Percentiles rank a stretch among this genome's conserved stretches.
Evolutionary conservation across 352 stramenopile genomes (phyloP).

Genomic region (Pythium plurisporium): DNA sequence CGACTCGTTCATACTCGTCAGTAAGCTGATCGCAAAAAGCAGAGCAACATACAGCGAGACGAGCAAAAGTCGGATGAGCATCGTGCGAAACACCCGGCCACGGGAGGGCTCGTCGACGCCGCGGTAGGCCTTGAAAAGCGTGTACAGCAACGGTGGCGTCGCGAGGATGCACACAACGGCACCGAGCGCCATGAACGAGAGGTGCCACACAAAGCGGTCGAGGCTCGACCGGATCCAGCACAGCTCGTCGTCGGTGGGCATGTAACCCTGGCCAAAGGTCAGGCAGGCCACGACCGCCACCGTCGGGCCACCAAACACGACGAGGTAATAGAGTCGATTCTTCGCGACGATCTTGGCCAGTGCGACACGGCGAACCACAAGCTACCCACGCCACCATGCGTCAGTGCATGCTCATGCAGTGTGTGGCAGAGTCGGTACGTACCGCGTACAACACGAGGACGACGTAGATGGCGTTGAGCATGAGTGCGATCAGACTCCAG

Average conservation of each 20-base stretch:
- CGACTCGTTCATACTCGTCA: constrained; percentile 16
- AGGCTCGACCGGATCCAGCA: constrained; percentile 27
- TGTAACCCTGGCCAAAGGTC: constrained; percentile 22
- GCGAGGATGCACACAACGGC: constrained; percentile 14
- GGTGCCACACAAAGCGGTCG: constrained; percentile 28
- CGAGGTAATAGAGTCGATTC: constrained; percentile 16
- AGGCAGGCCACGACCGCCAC: constrained; percentile 14
- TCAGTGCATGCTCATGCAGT: background rate
- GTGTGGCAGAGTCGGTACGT: background rate
- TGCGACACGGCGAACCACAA: constrained; percentile 24
- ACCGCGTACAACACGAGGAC: constrained; percentile 18
- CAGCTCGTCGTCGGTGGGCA: constrained; percentile 19
- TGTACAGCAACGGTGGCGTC: constrained; percentile 6
- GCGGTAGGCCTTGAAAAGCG: constrained; percentile 26
- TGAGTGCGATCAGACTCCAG: constrained; percentile 17
- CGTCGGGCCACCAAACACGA: constrained; percentile 19
- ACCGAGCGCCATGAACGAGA: constrained; percentile 27
- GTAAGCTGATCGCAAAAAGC: constrained; percentile 19
- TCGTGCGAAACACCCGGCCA: constrained; percentile 22
- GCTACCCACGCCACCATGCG: background rate
- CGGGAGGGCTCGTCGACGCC: constrained; percentile 5
- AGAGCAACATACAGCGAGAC: constrained; percentile 26
- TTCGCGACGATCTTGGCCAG: constrained; percentile 14
- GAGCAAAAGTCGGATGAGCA: constrained; percentile 27
- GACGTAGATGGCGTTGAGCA: constrained; percentile 21